Evolutionary conservation across 805 yeast genomes (phyloP), one percentile per base, ranked within the genome.

Genomic region (Nakazawaea populi): DNA sequence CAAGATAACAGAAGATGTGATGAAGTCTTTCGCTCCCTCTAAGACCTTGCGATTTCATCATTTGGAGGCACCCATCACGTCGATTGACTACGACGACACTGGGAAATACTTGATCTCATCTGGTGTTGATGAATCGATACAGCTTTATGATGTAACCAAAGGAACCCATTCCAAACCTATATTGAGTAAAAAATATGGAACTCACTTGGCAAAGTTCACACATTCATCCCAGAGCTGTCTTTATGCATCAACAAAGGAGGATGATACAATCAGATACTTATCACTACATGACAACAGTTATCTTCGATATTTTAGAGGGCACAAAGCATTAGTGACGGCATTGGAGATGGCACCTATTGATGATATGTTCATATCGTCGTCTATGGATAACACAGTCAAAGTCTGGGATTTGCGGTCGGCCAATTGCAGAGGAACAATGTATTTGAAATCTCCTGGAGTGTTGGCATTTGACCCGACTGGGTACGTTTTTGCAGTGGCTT

Each of bases 121-220:
- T 0, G 89, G 96, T 4, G 80, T 83, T 6, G 95, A 88, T 67
- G 92, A 89, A 61, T 74, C 87, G 29, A 82, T 94, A 59, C 95
- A 89, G 60, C 69, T 94, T 18, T 92, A 89, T 64, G 96, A 92
- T 67, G 71, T 78, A 18, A 69, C 77, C 35, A 75, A 76, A 53
- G 97, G 97, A 5, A 73, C 76, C 49, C 86, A 82, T 55, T 59
- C 75, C 42, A 87, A 84, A 58, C 80, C 89, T 4, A 76, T 88
- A 7, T 84, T 80, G 53, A 84, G 94, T 31, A 91, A 90, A 68
- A 94, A 94, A 62, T 94, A 94, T 59, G 99, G 99, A 1, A 87
- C 90, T 52, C 90, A 89, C 60, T 68, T 88, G 38, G 97, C 96
- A 2, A 74, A 82, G 44, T 94, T 94, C 65, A 83, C 96, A 1